Evolutionary conservation across 768 basidiomycete species (phyloP), one percentile per base, ranked within the genome.

Genomic region (Hericium coralloides): DNA sequence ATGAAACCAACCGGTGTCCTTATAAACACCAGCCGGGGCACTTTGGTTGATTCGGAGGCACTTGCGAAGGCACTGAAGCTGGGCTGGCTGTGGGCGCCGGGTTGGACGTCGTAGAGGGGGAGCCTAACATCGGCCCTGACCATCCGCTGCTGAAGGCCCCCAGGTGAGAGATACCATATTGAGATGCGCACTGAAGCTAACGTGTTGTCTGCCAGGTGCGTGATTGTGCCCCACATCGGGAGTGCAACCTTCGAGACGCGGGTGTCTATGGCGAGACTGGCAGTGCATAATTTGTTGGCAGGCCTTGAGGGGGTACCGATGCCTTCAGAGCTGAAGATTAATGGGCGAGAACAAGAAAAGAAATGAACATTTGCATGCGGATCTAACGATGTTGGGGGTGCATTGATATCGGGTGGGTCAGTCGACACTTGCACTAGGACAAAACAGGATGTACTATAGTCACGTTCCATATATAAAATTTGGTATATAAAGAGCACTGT

Each of bases 51-150:
- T 68, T 91, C 90, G 0, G 83, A 89, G 50, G 95, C 95, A 12
- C 77, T 99, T 9, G 88, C 87, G 2, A 81, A 77, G 59, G 95
- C 95, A 2, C 71, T 98, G 45, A 68, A 74, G 49, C 82, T 87
- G 59, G 79, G 79, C 2, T 85, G 86, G 82, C 88, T 99, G 22
- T 95, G 87, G 79, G 84, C 22, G 97, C 97, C 0, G 95, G 92
- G 0, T 64, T 99, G 12, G 95, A 99, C 68, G 95, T 98, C 38
- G 84, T 98, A 7, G 91, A 93, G 61, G 93, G 93, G 18, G 95
- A 98, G 68, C 95, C 95, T 0, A 70, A 85, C 48, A 76, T 99
- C 25, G 63, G 70, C 0, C 68, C 72, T 2, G 85, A 88, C 59
- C 94, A 99, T 67, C 85, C 89, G 3, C 69, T 99, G 49, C 82